Conservation (phyloP, 345 rosid species). For the Salix caprea region DNA sequence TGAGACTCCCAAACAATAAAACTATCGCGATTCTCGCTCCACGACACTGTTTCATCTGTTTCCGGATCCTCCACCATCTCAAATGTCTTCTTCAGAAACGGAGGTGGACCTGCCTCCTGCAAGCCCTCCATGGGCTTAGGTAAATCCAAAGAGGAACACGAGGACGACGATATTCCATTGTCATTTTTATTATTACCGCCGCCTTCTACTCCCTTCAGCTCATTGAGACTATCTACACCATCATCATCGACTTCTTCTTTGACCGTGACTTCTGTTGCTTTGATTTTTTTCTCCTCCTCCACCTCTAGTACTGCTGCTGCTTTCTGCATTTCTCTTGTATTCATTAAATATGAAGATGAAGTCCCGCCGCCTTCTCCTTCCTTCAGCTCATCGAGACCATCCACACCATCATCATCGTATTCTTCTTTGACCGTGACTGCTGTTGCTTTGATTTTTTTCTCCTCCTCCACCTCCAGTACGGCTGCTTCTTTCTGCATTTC, state of each 20-base stretch:
- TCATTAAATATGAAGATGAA: not conserved
- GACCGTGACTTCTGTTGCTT: not conserved
- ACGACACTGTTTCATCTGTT: conserved; percentile 16
- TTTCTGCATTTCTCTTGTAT: not conserved
- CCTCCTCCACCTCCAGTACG: no score
- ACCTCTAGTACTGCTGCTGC: no score
- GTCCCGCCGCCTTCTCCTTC: not conserved
- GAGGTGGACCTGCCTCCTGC: conserved; percentile 44
- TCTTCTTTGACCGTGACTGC: conserved; percentile 9
- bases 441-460: not conserved
- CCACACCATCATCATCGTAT: conserved; percentile 14
- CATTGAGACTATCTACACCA: not conserved
- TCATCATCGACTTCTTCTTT: conserved; percentile 21
- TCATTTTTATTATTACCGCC: not conserved
- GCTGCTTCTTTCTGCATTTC: not conserved
- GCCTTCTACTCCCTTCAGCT: not conserved
- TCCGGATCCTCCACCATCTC: conserved; percentile 33
- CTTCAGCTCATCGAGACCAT: not conserved
- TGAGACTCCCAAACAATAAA: conserved; percentile 28
- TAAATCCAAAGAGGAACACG: conserved; percentile 26
- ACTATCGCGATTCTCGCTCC: conserved; percentile 19
- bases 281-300: no score
- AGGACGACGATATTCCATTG: conserved; percentile 25
- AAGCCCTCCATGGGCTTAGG: conserved; percentile 56
- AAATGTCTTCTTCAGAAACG: conserved; percentile 19